Conservation (phyloP, 768 basidiomycete genomes). For the Melanogaster broomeanus region DNA sequence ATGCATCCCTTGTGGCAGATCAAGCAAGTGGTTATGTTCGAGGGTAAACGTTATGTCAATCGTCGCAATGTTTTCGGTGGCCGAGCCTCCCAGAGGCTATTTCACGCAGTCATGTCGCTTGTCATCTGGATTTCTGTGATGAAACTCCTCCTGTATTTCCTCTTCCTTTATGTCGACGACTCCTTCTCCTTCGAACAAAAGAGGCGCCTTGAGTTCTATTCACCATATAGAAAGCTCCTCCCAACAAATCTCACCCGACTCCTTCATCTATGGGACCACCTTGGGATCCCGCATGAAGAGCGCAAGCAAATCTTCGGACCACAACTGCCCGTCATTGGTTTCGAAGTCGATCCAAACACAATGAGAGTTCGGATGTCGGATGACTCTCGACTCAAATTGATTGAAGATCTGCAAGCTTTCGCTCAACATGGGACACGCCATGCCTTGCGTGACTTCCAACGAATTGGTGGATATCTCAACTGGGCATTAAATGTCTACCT, state of each 20-base stretch:
- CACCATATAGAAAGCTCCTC: not conserved
- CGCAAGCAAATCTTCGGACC: constrained; percentile 30
- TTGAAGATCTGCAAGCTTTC: constrained; percentile 15
- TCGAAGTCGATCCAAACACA: constrained; percentile 23
- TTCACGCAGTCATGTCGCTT: constrained; percentile 31
- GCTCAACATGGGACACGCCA: not conserved
- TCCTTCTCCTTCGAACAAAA: constrained; percentile 6
- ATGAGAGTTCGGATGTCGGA: constrained; percentile 24
- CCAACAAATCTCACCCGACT: constrained; percentile 32
- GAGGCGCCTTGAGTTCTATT: not conserved
- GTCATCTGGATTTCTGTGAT: constrained; percentile 31
- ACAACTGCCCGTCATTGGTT: constrained; percentile 29
- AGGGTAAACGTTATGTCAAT: constrained; percentile 24
- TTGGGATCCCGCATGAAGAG: constrained; percentile 24
- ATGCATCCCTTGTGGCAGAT: constrained; percentile 44
- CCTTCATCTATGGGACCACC: constrained; percentile 26
- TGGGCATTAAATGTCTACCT: constrained; percentile 44
- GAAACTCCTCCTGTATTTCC: constrained; percentile 10
- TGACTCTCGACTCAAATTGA: constrained; percentile 15
- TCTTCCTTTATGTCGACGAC: constrained; percentile 33
- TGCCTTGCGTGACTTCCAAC: constrained; percentile 24
- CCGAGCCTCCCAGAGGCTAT: constrained; percentile 21
- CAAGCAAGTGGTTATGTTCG: constrained; percentile 37
- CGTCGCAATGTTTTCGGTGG: constrained; percentile 26
- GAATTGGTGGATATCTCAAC: constrained; percentile 37